These are phyloP conservation scores for Plasmodium ovale DNA, from an alignment of 169 alveolate species.

Conservation along the genomic window DNA sequence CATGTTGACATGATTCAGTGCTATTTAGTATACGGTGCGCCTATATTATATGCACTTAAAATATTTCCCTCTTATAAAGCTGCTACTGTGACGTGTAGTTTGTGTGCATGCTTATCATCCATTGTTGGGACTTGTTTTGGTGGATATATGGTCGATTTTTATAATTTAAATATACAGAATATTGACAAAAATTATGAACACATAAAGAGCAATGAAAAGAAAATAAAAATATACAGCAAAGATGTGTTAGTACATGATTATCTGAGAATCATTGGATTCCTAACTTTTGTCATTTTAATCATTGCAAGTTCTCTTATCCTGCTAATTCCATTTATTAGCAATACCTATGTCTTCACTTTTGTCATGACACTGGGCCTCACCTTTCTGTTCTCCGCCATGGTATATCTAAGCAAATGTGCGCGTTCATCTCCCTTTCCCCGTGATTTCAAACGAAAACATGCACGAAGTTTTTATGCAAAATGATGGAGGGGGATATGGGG, in stretches of 20 bases:
- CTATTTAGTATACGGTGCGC: slow-evolving; percentile 47
- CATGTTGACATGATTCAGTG: slow-evolving; percentile 23
- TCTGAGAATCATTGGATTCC: slow-evolving; percentile 19
- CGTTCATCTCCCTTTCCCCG: neutral
- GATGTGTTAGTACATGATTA: slow-evolving; percentile 20
- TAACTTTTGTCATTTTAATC: slow-evolving; percentile 12
- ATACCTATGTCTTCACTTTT: slow-evolving; percentile 15
- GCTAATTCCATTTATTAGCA: slow-evolving; percentile 23
- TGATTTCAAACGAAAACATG: neutral
- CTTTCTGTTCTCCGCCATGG: slow-evolving; percentile 36
- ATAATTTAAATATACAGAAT: slow-evolving; percentile 41
- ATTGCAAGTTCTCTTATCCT: neutral
- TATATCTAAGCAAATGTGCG: neutral
- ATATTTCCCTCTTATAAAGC: slow-evolving; percentile 45
- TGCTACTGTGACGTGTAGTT: slow-evolving; percentile 38
- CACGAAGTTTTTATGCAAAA: no score
- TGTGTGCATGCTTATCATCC: slow-evolving; percentile 52
- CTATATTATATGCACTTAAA: slow-evolving; percentile 28
- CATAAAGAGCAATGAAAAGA: slow-evolving; percentile 46
- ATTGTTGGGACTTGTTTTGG: slow-evolving; percentile 35
- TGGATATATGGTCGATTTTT: slow-evolving; percentile 35
- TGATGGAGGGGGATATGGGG: no score
- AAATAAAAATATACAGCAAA: slow-evolving; percentile 35
- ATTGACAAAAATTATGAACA: slow-evolving; percentile 67
- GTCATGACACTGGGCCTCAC: slow-evolving; percentile 47